Conservation (phyloP, 768 basidiomycete genomes). For the Psilocybe azurescens region DNA sequence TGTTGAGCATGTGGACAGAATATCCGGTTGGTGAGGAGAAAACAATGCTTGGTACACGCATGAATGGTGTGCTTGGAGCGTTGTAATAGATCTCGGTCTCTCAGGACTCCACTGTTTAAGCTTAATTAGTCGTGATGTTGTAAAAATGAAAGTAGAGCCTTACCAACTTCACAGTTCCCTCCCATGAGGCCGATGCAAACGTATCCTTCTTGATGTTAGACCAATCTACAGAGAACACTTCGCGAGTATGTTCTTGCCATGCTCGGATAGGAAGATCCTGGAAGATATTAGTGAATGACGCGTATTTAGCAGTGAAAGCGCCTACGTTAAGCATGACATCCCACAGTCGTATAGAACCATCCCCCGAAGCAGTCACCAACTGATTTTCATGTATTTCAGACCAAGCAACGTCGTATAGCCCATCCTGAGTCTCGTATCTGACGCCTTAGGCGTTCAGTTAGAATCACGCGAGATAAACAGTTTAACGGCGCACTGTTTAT, state of each 20-base stretch:
- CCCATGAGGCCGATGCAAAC: slow-evolving; percentile 91
- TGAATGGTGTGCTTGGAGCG: slow-evolving; percentile 81
- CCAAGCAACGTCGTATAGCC: slow-evolving; percentile 71
- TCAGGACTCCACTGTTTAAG: slow-evolving; percentile 83
- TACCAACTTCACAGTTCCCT: slow-evolving; percentile 88
- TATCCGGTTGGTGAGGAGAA: slow-evolving; percentile 88
- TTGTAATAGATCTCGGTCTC: slow-evolving; percentile 75
- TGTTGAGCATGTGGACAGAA: slow-evolving; percentile 65
- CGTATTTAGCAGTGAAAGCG: slow-evolving; percentile 81
- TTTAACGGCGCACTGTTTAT: slow-evolving; percentile 75
- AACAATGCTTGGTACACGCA: slow-evolving; percentile 93
- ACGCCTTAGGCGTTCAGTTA: slow-evolving; percentile 32
- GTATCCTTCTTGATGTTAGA: slow-evolving; percentile 90
- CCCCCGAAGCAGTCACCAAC: slow-evolving; percentile 87
- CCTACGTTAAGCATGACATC: slow-evolving; percentile 85
- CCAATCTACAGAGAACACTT: slow-evolving; percentile 96
- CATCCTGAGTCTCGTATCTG: slow-evolving; percentile 37
- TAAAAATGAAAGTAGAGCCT: slow-evolving; percentile 30
- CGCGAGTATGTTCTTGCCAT: slow-evolving; percentile 94
- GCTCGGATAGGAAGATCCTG: slow-evolving; percentile 89
- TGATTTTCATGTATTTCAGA: slow-evolving; percentile 96
- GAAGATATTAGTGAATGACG: slow-evolving; percentile 36
- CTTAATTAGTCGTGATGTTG: slow-evolving; percentile 9
- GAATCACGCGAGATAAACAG: slow-evolving; percentile 41
- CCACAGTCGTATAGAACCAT: slow-evolving; percentile 92